These are phyloP conservation scores for Candida patagonica DNA, from an alignment of 805 yeast genomes.

Conservation along the genomic window DNA sequence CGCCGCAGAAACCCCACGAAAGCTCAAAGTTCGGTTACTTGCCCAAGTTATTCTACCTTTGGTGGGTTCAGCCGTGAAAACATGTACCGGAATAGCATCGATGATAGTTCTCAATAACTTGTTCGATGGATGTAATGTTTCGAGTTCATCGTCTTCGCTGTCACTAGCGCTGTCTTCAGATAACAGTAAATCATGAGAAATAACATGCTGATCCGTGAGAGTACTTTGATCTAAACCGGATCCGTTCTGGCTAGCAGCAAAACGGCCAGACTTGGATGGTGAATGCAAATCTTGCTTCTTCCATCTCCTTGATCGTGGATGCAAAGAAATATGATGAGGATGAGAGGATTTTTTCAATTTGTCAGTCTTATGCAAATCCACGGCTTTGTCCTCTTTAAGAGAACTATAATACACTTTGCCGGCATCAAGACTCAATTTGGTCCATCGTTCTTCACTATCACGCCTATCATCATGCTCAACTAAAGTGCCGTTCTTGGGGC, in stretches of 20 bases:
- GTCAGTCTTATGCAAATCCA: constrained; percentile 1
- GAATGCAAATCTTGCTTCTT: not conserved
- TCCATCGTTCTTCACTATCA: no score
- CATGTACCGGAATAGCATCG: constrained; percentile 28
- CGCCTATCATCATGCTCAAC: not conserved
- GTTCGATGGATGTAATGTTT: constrained; percentile 15
- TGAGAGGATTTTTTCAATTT: no score
- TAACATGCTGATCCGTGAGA: not conserved
- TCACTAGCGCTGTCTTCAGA: not conserved
- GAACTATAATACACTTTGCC: constrained; percentile 8
- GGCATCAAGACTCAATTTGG: not conserved
- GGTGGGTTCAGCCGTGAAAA: constrained; percentile 25
- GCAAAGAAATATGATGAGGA: not conserved
- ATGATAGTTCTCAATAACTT: constrained; percentile 22
- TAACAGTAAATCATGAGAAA: not conserved
- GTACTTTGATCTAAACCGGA: not conserved
- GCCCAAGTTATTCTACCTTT: constrained; percentile 26
- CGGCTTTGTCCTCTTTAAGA: constrained; percentile 8
- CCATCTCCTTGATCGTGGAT: not conserved
- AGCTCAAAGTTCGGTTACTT: constrained; percentile 25
- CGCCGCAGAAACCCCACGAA: constrained; percentile 22
- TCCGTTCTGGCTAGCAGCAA: not conserved
- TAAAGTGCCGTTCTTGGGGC: not conserved
- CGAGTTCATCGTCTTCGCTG: not conserved
- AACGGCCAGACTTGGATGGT: not conserved